A percentile compares a stretch with the other conserved stretches of the same genome.
phyloP scores from a whole-genome alignment of 495 filamentous ascomycete species.

The Pseudevernia furfuracea region DNA sequence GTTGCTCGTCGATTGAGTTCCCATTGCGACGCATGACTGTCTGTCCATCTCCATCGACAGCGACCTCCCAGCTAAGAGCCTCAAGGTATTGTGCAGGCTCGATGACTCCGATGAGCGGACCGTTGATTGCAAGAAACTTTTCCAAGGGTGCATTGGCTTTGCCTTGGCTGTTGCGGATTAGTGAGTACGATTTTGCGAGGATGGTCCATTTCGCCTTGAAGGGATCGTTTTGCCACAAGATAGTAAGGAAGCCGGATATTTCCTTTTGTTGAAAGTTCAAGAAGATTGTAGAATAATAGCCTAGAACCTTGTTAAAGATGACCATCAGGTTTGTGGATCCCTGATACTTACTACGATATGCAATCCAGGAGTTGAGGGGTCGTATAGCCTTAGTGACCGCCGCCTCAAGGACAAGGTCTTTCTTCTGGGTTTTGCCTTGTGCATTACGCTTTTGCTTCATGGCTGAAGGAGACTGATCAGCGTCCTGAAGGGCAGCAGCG shows the following conservation, averaged over 20 bases:
- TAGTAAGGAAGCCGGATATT: constrained; percentile 37
- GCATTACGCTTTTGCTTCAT: background rate
- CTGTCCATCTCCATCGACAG: constrained; percentile 23
- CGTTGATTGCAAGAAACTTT: constrained; percentile 33
- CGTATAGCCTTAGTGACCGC: constrained; percentile 15
- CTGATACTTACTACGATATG: constrained; percentile 39
- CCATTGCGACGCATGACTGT: constrained; percentile 13
- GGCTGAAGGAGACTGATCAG: background rate
- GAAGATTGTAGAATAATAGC: constrained; percentile 38
- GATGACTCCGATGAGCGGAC: constrained; percentile 36
- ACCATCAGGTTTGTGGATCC: background rate
- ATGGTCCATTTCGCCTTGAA: constrained; percentile 44
- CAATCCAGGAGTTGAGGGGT: constrained; percentile 43
- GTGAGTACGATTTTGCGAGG: constrained; percentile 42
- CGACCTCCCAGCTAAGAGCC: constrained; percentile 35
- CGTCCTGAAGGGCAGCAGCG: background rate
- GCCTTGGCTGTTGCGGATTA: constrained; percentile 40
- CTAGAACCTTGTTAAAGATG: constrained; percentile 29
- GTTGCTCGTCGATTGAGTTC: constrained; percentile 12
- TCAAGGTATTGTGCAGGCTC: constrained; percentile 34
- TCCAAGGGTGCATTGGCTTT: constrained; percentile 34
- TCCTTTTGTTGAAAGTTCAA: constrained; percentile 35
- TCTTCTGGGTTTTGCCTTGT: constrained; percentile 12
- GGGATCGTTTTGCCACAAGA: constrained; percentile 39
- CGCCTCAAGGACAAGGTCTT: constrained; percentile 4